Conservation (phyloP, 768 basidiomycete species). For the Xanthoconium purpureum region DNA sequence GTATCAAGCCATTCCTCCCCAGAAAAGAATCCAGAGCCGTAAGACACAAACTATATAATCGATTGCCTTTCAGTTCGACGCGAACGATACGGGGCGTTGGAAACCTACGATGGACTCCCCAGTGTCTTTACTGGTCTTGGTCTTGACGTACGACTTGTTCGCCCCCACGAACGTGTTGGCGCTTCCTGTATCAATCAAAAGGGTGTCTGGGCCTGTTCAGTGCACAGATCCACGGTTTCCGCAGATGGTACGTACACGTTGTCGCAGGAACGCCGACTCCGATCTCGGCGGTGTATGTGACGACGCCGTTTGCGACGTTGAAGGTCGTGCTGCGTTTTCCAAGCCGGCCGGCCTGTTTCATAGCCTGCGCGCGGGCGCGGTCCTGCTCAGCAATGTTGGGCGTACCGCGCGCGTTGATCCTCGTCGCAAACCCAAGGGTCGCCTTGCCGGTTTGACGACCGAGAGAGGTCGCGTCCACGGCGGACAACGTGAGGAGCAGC, state of each 20-base stretch:
- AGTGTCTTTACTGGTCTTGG: slow-evolving; percentile 12
- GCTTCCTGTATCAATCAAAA: slow-evolving; percentile 33
- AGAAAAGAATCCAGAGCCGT: slow-evolving; percentile 3
- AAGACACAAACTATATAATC: neutral
- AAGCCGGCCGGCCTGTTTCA: neutral
- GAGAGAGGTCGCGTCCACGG: slow-evolving; percentile 14
- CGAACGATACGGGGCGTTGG: too few species aligned
- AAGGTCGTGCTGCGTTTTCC: slow-evolving; percentile 19
- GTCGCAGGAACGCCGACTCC: slow-evolving; percentile 25
- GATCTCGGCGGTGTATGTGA: slow-evolving; percentile 30
- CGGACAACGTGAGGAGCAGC: slow-evolving; percentile 12
- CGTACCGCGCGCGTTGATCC: slow-evolving; percentile 8
- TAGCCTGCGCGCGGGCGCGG: slow-evolving; percentile 17
- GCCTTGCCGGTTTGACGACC: neutral
- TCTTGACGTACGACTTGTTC: slow-evolving; percentile 6
- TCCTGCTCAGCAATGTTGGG: slow-evolving; percentile 15
- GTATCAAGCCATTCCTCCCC: slow-evolving; percentile 14
- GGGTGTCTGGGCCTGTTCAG: slow-evolving; percentile 16
- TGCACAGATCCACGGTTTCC: too few species aligned
- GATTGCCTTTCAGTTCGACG: too few species aligned
- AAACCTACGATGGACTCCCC: slow-evolving; percentile 19
- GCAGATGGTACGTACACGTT: slow-evolving; percentile 17
- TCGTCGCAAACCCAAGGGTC: slow-evolving; percentile 12
- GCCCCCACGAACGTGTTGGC: slow-evolving; percentile 31
- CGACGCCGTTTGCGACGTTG: slow-evolving; percentile 16